Evolutionary conservation across 371 early-diverging fungal species (phyloP), one percentile per base, ranked within the genome.

Genomic region (Saksenaea vasiformis): DNA sequence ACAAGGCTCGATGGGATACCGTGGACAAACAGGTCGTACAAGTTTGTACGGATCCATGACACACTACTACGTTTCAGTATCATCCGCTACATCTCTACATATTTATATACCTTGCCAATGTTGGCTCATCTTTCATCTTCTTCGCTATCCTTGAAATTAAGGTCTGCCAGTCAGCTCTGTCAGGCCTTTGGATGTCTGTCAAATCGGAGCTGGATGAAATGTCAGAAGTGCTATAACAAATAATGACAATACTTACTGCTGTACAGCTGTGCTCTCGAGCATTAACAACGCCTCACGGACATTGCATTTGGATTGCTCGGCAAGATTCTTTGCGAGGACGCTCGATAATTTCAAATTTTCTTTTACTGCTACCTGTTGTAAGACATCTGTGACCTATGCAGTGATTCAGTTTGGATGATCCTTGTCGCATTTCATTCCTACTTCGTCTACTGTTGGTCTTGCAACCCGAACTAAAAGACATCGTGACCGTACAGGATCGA

Each of bases 401-500:
- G 10, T 22, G 0, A 47, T 47, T 22, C 17, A 47, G 17, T 8
- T 5, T 2, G 22, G n/a, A 36, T 37, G 19, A 1, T 39, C 17
- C 24, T 47, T 9, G 9, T 47, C 39, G n/a, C 15, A 10, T 54
- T 34, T 54, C 56, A 34, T 2, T 26, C 60, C 13, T 66, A 92
- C 89, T 66, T 97, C 94, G 14, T 80, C 80, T 5, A 72, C 60
- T 0, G 86, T 77, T 0, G 99, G 97, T 17, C 94, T 89, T 1
- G 93, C 87, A 0, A 99, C 93, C 11, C 99, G 86, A 31, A 99
- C 80, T 35, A 96, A 76, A 54, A 99, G 76, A 67, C 99, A 99
- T 62, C 99, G 89, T 66, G 95, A 95, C 64, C 95, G 91, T 61
- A 99, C 93, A 1, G 99, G 99, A 14, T 91, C 79, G 72, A 99